Base-by-base conservation (phyloP, 805 yeast species). In the Nakazawaea wyomingensis region DNA sequence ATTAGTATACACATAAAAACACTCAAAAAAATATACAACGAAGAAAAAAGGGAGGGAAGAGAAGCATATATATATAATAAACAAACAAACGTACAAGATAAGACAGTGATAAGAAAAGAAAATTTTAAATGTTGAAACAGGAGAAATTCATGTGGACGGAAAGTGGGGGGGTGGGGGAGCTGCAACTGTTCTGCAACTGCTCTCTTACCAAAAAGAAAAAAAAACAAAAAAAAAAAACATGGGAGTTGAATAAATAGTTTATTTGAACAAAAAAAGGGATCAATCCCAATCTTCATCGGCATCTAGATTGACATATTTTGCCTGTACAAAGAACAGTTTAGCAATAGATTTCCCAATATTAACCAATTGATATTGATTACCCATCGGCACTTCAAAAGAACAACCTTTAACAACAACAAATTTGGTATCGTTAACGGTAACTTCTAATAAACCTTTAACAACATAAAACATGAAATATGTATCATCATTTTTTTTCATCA, bases 371-470 rank as follows among this genome's bases (percentile, higher is more conserved):
- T 86, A 88, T 34, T 72, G 70, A 55, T 85, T 85, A 4, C 82
- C 83, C 64, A 83, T 75, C 1, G 96, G 96, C 5, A 90, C 72
- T 53, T 84, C 85, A 53, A 89, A 82, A 4, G 91, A 76, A 41
- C 95, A 83, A 1, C 96, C 96, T 43, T 71, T 66, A 1, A 76
- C 70, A 5, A 81, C 83, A 4, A 78, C 62, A 56, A 89, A 85
- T 18, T 65, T 69, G 17, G 69, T 71, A 5, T 75, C 76, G 16
- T 77, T 73, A 4, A 89, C 50, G 1, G 79, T 74, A 2, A 85
- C 90, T 53, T 85, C 86, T 7, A 86, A 56, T 2, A 72, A 51
- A 0, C 97, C 97, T 31, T 71, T 65, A 4, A 84, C 72, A 34
- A 89, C 88, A 56, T 80, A 84, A 56, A 89, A 89, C 21, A 82